Evolutionary conservation across 352 stramenopile genomes (phyloP).

Genomic region (Phytophthora multivora): DNA sequence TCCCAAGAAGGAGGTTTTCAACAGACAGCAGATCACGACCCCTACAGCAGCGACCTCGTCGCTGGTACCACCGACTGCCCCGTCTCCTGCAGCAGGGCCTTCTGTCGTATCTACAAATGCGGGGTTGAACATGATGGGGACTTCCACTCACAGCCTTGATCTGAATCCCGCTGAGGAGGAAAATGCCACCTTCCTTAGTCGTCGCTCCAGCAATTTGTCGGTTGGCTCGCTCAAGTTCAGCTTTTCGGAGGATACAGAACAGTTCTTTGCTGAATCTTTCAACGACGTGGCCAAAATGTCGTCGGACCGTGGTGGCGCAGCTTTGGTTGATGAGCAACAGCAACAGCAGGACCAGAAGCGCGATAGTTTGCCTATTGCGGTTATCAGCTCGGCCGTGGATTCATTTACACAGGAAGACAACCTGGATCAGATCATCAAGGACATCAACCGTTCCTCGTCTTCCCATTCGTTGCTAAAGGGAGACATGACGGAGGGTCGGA

Average conservation of each 20-base stretch:
- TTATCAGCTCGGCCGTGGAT: conserved; percentile 68
- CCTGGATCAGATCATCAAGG: conserved; percentile 77
- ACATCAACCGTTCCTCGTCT: conserved; percentile 65
- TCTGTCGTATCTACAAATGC: conserved; percentile 11
- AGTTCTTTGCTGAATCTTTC: conserved; percentile 67
- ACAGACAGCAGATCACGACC: conserved; percentile 38
- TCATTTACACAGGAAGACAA: conserved; percentile 80
- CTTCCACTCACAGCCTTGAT: conserved; percentile 38
- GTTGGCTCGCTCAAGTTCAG: conserved; percentile 76
- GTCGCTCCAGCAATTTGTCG: conserved; percentile 67
- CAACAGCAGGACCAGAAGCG: conserved; percentile 50
- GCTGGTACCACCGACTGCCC: conserved; percentile 35
- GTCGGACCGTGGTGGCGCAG: conserved; percentile 23
- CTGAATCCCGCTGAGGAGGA: conserved; percentile 44
- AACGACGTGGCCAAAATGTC: conserved; percentile 53
- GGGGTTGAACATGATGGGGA: conserved; percentile 27
- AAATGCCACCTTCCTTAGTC: conserved; percentile 35
- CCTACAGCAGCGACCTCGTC: conserved; percentile 31
- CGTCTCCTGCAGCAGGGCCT: conserved; percentile 32
- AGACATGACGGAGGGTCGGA: conserved; percentile 1
- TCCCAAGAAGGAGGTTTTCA: conserved; percentile 48
- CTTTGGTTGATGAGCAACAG: conserved; percentile 17
- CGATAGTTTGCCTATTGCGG: conserved; percentile 71
- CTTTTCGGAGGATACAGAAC: conserved; percentile 69
- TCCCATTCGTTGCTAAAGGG: conserved; percentile 49